phyloP scores from a whole-genome alignment of 768 basidiomycete species.

The Chiua virens region DNA sequence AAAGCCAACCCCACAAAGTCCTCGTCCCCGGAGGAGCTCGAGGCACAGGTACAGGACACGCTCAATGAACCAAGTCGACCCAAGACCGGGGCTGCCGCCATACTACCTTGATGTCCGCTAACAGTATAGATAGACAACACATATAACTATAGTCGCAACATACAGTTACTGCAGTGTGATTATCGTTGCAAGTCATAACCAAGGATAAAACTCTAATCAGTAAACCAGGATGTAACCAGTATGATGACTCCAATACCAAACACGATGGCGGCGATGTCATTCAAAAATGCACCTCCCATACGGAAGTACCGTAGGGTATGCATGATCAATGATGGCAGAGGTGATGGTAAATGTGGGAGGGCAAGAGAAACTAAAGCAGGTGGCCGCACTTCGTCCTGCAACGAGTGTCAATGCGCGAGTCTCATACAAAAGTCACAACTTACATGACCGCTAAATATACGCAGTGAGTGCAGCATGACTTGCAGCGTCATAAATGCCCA shows the following conservation, averaged over 20 bases:
- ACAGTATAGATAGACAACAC: not conserved
- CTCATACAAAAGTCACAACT: constrained; percentile 25
- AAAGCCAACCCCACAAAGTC: constrained; percentile 10
- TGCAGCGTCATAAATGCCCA: constrained; percentile 79
- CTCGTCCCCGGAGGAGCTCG: constrained; percentile 18
- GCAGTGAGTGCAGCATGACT: constrained; percentile 67
- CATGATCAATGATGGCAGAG: constrained; percentile 59
- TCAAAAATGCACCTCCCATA: constrained; percentile 64
- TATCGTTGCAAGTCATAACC: not conserved
- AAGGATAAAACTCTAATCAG: constrained; percentile 9
- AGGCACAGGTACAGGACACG: constrained; percentile 32
- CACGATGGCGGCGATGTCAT: constrained; percentile 68
- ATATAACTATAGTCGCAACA: constrained; percentile 7
- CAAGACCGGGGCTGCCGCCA: constrained; percentile 41
- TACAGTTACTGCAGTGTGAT: not conserved
- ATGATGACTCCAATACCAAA: constrained; percentile 73
- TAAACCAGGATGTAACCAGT: constrained; percentile 50
- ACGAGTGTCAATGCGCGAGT: constrained; percentile 5
- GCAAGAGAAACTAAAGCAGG: constrained; percentile 59
- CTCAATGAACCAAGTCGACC: constrained; percentile 24
- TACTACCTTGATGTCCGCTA: constrained; percentile 30
- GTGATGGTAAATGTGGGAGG: constrained; percentile 65
- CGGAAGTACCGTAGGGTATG: constrained; percentile 66
- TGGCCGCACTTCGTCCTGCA: constrained; percentile 57
- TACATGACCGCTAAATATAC: constrained; percentile 70